phyloP scores from a whole-genome alignment of 2,329 filamentous ascomycete genomes.

The Pseudocercospora fuligena region DNA sequence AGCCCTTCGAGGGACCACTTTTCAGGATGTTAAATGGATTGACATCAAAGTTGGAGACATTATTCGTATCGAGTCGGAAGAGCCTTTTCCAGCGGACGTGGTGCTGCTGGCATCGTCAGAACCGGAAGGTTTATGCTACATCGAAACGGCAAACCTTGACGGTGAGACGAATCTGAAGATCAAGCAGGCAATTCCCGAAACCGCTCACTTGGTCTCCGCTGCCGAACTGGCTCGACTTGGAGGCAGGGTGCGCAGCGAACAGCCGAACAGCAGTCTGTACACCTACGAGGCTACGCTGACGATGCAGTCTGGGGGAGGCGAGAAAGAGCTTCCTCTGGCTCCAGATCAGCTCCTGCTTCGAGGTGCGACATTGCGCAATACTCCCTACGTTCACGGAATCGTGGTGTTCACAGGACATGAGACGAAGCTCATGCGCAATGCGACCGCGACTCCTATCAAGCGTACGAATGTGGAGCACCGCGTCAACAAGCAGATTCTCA shows the following conservation, averaged over 20 bases:
- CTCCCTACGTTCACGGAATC: slow-evolving; percentile 93
- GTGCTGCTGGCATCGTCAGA: slow-evolving; percentile 93
- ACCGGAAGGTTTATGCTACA: slow-evolving; percentile 96
- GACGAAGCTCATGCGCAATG: slow-evolving; percentile 98
- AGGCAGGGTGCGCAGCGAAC: slow-evolving; percentile 88
- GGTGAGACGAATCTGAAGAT: slow-evolving; percentile 99
- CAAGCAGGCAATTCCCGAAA: slow-evolving; percentile 96
- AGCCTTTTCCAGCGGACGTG: slow-evolving; percentile 91
- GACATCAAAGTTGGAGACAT: slow-evolving; percentile 93
- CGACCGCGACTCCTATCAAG: slow-evolving; percentile 96
- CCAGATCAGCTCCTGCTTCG: slow-evolving; percentile 92
- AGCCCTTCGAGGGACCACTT: slow-evolving; percentile 80
- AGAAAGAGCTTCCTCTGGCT: slow-evolving; percentile 87
- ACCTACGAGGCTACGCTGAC: slow-evolving; percentile 97
- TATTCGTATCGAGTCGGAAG: slow-evolving; percentile 88
- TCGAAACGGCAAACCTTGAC: slow-evolving; percentile 96
- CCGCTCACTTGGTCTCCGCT: slow-evolving; percentile 81
- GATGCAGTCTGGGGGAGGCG: slow-evolving; percentile 84
- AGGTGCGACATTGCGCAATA: slow-evolving; percentile 93
- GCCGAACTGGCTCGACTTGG: slow-evolving; percentile 83
- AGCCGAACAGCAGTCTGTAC: slow-evolving; percentile 97
- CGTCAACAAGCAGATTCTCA: slow-evolving; percentile 90
- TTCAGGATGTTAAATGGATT: slow-evolving; percentile 90
- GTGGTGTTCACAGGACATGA: slow-evolving; percentile 98
- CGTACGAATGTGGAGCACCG: slow-evolving; percentile 93